Percentiles rank a stretch among this genome's conserved stretches.
Evolutionary conservation across 2,329 filamentous ascomycete genomes (phyloP).

Genomic region (Trichophyton verrucosum): DNA sequence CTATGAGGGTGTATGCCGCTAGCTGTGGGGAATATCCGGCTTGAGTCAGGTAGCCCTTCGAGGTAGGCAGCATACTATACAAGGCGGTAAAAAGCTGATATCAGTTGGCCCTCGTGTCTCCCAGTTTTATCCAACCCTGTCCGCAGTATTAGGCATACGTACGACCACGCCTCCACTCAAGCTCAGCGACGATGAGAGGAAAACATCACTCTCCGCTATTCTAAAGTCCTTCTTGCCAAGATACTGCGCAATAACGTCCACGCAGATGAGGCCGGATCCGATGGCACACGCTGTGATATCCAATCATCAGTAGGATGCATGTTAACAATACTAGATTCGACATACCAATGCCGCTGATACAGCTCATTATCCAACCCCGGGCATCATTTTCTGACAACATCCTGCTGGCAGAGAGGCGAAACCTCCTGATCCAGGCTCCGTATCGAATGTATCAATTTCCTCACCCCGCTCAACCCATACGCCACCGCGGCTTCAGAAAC

Average conservation of each 20-base stretch:
- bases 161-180: conserved; percentile 96
- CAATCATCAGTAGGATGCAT: neutral
- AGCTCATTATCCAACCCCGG: conserved; percentile 84
- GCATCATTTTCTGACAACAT: conserved; percentile 55
- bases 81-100: conserved; percentile 74
- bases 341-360: conserved; percentile 63
- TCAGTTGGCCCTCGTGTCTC: conserved; percentile 2
- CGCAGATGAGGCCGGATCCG: conserved; percentile 73
- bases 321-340: neutral
- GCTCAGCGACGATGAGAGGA: conserved; percentile 77
- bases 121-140: too few relatives aligned
- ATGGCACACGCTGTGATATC: conserved; percentile 42
- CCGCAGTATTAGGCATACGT: conserved; percentile 20
- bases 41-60: conserved; percentile 61
- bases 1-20: conserved; percentile 44
- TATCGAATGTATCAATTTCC: neutral
- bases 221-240: conserved; percentile 65
- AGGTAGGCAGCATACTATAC: conserved; percentile 84
- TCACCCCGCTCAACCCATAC: neutral
- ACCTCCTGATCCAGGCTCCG: neutral
- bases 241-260: conserved; percentile 66
- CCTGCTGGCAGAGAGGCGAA: neutral
- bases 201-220: conserved; percentile 79
- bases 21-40: conserved; percentile 53
- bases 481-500: neutral